phyloP scores from a whole-genome alignment of 164 flowering plant genomes.

The Nelumbo lutea region DNA sequence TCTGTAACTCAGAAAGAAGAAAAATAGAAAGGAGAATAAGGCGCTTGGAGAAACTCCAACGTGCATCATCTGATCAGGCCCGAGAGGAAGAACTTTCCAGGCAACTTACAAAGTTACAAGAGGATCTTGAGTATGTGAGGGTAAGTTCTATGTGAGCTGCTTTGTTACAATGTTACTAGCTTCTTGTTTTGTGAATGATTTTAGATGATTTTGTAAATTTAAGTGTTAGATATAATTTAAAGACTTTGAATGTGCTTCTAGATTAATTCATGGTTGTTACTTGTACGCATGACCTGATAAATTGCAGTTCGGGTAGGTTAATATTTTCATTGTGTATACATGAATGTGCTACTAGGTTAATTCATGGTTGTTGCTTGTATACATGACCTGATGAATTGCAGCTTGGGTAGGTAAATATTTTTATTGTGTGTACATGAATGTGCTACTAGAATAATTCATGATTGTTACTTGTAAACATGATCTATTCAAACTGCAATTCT shows the following conservation, averaged over 20 bases:
- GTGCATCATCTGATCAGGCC: conserved; percentile 51
- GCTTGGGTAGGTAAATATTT: not conserved
- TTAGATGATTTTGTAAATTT: not conserved
- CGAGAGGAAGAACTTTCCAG: conserved; percentile 56
- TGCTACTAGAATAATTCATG: not conserved
- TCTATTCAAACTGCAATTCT: conserved; percentile 46
- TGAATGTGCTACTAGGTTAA: not conserved
- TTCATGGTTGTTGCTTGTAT: not conserved
- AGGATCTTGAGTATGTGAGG: conserved; percentile 97
- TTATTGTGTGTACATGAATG: not conserved
- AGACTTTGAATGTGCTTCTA: too few species aligned
- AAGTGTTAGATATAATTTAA: not conserved
- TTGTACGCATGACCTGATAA: not conserved
- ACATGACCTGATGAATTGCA: not conserved
- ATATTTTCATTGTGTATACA: not conserved
- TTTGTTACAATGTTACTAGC: not conserved
- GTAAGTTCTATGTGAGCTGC: conserved; percentile 33
- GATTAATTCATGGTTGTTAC: not conserved
- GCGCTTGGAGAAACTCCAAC: conserved; percentile 78
- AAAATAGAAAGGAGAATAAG: conserved; percentile 88
- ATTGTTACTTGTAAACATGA: not conserved
- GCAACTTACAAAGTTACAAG: conserved; percentile 72
- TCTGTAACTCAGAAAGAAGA: conserved; percentile 64
- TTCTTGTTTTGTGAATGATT: not conserved
- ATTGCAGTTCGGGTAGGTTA: not conserved